Evolutionary conservation across 352 stramenopile species (phyloP).

Genomic region (Phytophthora pluvialis): DNA sequence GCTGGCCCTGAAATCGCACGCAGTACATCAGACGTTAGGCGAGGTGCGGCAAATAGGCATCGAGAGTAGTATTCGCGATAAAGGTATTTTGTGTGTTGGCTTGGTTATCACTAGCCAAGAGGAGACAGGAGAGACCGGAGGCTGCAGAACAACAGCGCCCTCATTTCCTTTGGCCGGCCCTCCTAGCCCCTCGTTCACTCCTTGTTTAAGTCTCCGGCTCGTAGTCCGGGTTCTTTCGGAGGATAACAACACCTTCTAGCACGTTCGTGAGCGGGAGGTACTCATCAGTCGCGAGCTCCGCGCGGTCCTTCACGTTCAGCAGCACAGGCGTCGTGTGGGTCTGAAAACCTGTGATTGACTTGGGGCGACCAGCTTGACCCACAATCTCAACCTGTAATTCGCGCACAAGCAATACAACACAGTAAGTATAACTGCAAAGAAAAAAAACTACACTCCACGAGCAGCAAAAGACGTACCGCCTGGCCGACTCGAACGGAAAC

Average conservation of each 20-base stretch:
- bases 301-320: slow-evolving; percentile 97
- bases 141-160: slow-evolving; percentile 25
- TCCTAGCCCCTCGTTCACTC: slow-evolving; percentile 18
- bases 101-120: slow-evolving; percentile 39
- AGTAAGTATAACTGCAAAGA: slow-evolving; percentile 18
- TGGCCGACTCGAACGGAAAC: slow-evolving; percentile 99
- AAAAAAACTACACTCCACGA: slow-evolving; percentile 3
- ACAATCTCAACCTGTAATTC: slow-evolving; percentile 95
- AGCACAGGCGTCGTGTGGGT: slow-evolving; percentile 99
- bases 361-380: slow-evolving; percentile 98
- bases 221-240: slow-evolving; percentile 97
- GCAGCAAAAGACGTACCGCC: slow-evolving; percentile 75
- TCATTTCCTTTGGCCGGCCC: slow-evolving; percentile 20
- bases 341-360: slow-evolving; percentile 99
- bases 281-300: slow-evolving; percentile 98
- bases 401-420: slow-evolving; percentile 7
- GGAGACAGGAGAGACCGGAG: slow-evolving; percentile 11
- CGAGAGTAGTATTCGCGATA: slow-evolving; percentile 18
- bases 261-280: slow-evolving; percentile 96
- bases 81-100: slow-evolving; percentile 45
- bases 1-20: too few relatives aligned
- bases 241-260: slow-evolving; percentile 98
- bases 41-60: not conserved
- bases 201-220: slow-evolving; percentile 74
- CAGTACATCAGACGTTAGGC: too few relatives aligned